Evolutionary conservation across 2,329 filamentous ascomycete species (phyloP).

Genomic region (Setomelanomma holmii): DNA sequence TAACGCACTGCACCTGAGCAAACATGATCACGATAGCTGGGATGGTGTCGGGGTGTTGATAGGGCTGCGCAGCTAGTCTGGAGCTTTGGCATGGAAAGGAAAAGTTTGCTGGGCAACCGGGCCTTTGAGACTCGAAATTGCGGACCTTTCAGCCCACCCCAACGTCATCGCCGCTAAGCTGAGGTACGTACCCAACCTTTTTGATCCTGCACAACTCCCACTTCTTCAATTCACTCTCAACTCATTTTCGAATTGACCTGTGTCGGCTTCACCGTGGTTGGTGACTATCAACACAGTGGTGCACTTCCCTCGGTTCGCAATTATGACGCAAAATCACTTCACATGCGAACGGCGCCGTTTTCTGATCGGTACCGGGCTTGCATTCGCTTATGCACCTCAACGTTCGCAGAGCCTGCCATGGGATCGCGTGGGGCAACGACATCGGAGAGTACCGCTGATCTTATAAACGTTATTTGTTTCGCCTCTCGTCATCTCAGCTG

Average conservation of each 20-base stretch:
- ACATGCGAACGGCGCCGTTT: conserved; percentile 9
- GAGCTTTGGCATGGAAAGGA: conserved; percentile 11
- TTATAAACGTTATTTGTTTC: not conserved
- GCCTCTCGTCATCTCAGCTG: not conserved
- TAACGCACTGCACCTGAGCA: not conserved
- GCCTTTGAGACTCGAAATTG: conserved; percentile 1
- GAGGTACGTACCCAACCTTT: conserved; percentile 2
- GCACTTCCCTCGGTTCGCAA: not conserved
- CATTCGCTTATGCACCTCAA: conserved; percentile 16
- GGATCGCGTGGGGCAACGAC: conserved; percentile 6
- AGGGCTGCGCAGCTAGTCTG: conserved; percentile 15
- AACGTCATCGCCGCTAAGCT: conserved; percentile 22
- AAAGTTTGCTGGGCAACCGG: conserved; percentile 13
- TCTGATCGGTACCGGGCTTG: conserved; percentile 2
- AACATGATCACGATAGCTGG: not conserved
- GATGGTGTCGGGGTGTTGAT: not conserved
- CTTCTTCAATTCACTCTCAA: not conserved
- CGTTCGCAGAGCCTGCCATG: conserved; percentile 8
- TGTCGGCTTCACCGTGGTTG: not conserved
- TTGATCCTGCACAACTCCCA: conserved; percentile 3
- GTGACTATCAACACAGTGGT: not conserved
- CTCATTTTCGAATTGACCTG: not conserved
- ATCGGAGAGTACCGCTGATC: not conserved
- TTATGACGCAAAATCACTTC: conserved; percentile 12
- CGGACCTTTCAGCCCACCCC: too few species aligned